Percentiles rank a stretch among this genome's conserved stretches.
These are phyloP conservation scores for Suillus occidentalis DNA, from an alignment of 768 basidiomycete species.

Conservation along the genomic window DNA sequence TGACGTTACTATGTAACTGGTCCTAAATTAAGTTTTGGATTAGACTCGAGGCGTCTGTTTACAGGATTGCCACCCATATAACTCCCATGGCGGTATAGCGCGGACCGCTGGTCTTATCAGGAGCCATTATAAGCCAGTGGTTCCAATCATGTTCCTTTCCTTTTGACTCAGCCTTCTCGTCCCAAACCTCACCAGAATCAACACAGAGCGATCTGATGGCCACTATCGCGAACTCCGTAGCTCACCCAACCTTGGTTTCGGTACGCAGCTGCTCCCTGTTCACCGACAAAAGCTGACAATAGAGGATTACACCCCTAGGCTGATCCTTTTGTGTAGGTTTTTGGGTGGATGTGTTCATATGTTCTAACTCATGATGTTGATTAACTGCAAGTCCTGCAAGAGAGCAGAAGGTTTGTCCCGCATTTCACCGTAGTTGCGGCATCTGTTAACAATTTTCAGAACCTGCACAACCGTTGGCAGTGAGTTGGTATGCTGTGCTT, in stretches of 20 bases:
- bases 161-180: background rate
- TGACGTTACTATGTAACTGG: background rate
- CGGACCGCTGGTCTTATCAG: conserved; percentile 8
- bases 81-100: conserved; percentile 5
- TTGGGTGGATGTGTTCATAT: background rate
- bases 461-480: conserved; percentile 76
- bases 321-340: conserved; percentile 65
- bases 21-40: background rate
- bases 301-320: conserved; percentile 38
- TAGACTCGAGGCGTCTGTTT: background rate
- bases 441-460: conserved; percentile 33
- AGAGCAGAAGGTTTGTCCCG: conserved; percentile 54
- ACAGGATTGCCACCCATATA: background rate
- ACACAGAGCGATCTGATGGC: conserved; percentile 42
- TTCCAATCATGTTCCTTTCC: background rate
- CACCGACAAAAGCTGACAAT: background rate
- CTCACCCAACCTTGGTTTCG: conserved; percentile 58
- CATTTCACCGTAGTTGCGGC: background rate
- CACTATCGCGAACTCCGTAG: conserved; percentile 58
- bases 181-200: background rate
- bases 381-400: conserved; percentile 39
- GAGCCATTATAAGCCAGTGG: conserved; percentile 1
- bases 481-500: conserved; percentile 33
- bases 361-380: conserved; percentile 2
- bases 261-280: conserved; percentile 31